Conservation (phyloP, 1,284 basidiomycete species). For the Sanghuangporus weigelae region DNA sequence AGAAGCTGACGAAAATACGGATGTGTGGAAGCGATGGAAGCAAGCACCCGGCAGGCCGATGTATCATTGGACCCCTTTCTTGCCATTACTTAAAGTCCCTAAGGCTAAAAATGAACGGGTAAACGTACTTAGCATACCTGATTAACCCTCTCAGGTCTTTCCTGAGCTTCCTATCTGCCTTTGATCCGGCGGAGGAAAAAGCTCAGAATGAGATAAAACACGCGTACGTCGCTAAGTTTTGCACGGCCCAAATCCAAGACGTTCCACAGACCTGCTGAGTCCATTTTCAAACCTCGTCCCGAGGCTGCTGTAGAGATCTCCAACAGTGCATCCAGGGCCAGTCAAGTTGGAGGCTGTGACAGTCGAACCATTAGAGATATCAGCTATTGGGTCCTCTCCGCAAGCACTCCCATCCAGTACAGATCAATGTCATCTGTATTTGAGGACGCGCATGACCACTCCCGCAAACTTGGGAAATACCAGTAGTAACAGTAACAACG, state of each 20-base stretch:
- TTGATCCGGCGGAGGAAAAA: background rate
- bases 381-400: background rate
- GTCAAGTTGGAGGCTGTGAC: background rate
- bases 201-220: background rate
- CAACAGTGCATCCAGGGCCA: background rate
- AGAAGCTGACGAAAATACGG: background rate
- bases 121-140: background rate
- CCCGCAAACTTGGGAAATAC: too few relatives aligned
- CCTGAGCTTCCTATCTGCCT: background rate
- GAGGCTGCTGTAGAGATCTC: background rate
- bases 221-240: background rate
- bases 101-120: background rate
- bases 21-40: background rate
- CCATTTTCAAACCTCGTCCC: background rate
- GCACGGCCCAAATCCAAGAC: background rate
- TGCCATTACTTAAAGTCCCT: background rate
- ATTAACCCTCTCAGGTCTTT: background rate
- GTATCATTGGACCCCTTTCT: background rate
- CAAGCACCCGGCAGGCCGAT: background rate
- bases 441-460: too few relatives aligned
- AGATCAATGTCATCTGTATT: too few relatives aligned
- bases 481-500: too few relatives aligned
- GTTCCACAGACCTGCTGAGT: background rate
- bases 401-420: too few relatives aligned
- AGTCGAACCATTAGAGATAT: background rate